Evolutionary conservation across 306 rosid species (phyloP), one percentile per base, ranked within the genome.

Genomic region (Arachis stenosperma): DNA sequence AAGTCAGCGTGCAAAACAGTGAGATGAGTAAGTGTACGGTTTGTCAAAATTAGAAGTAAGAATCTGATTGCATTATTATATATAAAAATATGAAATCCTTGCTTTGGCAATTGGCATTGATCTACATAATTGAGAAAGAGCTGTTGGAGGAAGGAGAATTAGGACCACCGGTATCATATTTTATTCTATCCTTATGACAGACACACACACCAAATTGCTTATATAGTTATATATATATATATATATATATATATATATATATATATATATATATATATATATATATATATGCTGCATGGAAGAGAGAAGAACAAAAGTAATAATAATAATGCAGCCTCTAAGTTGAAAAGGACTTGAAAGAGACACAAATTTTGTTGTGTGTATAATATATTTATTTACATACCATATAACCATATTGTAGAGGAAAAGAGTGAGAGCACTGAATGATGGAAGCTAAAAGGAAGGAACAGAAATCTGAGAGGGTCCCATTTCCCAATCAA

Each of bases 261-360:
- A 22, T 22, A 22, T 22, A 22, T 22, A 59, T 47, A 50, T 70
- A 39, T 46, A 59, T 13, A 30, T 36, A 22, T 46, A 59, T 13
- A 30, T 36, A 22, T 22, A 22, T 22, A 22, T 22, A 59, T 47
- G 15, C 39, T 64, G 63, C 33, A 71, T 61, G 61, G 48, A 22
- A 22, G 22, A 77, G 30, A 79, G 37, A 33, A 33, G 0, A 33
- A 87, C 84, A 83, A 85, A 80, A 46, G n/a, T 69, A 67, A 81
- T 85, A 65, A 81, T 69, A 33, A 81, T 69, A 33, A 81, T 69
- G 29, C 76, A 70, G 69, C 66, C 73, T 42, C 78, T 44, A 54
- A 60, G 42, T 6, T 75, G 85, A 86, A 83, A 78, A 71, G 5
- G 87, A 87, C 91, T 15, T 40, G 50, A 77, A 70, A 75, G 65